Evolutionary conservation across 2,329 filamentous ascomycete species (phyloP), one percentile per base, ranked within the genome.

Genomic region (Pseudophaeomoniella oleicola): DNA sequence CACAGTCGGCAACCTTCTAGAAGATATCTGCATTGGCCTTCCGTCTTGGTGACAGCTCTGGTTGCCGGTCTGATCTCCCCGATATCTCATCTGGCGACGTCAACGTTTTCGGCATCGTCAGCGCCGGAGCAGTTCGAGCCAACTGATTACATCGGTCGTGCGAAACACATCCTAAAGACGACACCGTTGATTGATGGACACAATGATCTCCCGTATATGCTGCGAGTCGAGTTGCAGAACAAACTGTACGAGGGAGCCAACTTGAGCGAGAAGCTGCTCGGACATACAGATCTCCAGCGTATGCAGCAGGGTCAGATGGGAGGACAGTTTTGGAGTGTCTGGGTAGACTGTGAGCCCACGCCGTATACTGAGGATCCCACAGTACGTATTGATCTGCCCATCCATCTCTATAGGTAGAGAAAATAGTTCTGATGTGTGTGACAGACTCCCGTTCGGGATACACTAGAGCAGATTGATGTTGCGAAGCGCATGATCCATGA

Each of bases 321-420:
- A 3, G 50, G 51, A 1, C 49, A 52, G 22, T 55, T 56, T 32
- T 54, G 53, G 52, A 46, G 42, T 36, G 51, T 50, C n/a, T 56
- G 44, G 39, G 45, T 52, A 2, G 39, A 46, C 13, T 53, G 46
- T 38, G 39, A 41, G 3, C 32, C 39, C 16, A 12, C 16, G 9
- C 35, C 32, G 17, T 32, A 40, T 17, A 42, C 44, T 37, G 39
- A 46, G 38, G 44, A 50, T 30, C 43, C 44, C 3, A 46, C 39
- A n/a, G 42, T 45, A 40, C 17, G 39, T 39, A 13, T n/a, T 13
- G 11, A 29, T 11, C 13, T 35, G 11, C 6, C 18, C 9, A 27
- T 10, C 34, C 22, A 10, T 22, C 29, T 16, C 18, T 31, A 13
- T 6, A 16, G 15, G 13, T 10, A 11, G 12, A 29, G 6, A 35